Evolutionary conservation across 1,284 basidiomycete genomes (phyloP).

Genomic region (Ustilago crameri): DNA sequence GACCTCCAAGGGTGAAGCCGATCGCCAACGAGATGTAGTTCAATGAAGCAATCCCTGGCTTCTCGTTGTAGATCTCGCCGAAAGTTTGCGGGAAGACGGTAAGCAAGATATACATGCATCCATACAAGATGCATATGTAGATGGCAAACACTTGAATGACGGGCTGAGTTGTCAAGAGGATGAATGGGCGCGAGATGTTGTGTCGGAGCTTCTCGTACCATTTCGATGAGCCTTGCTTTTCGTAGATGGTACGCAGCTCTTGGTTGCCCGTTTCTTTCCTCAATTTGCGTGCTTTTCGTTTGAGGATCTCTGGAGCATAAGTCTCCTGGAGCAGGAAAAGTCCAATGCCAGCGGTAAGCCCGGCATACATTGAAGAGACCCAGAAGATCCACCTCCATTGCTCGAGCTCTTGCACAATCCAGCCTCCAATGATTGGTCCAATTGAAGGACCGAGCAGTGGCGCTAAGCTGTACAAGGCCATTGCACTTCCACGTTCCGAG

Average conservation of each 20-base stretch:
- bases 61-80: conserved; percentile 70
- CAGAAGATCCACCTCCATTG: conserved; percentile 58
- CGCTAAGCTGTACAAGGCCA: conserved; percentile 76
- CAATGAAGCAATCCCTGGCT: conserved; percentile 73
- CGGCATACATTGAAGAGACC: conserved; percentile 50
- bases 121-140: conserved; percentile 70
- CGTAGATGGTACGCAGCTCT: conserved; percentile 53
- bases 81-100: conserved; percentile 77
- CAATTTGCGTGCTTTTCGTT: conserved; percentile 69
- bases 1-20: conserved; percentile 69
- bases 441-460: conserved; percentile 58
- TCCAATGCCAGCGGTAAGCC: conserved; percentile 47
- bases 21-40: conserved; percentile 74
- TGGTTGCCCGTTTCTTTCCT: conserved; percentile 69
- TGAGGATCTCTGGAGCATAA: conserved; percentile 66
- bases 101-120: conserved; percentile 72
- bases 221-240: conserved; percentile 42
- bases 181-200: conserved; percentile 71
- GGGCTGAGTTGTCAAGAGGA: conserved; percentile 71
- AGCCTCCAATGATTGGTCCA: conserved; percentile 47
- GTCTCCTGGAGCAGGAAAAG: conserved; percentile 64
- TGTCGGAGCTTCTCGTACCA: conserved; percentile 65
- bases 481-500: conserved; percentile 76
- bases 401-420: conserved; percentile 47
- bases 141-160: conserved; percentile 71